Evolutionary conservation across 176 grass and related monocot genomes (phyloP).

Genomic region (Ampelocalamus luodianensis): DNA sequence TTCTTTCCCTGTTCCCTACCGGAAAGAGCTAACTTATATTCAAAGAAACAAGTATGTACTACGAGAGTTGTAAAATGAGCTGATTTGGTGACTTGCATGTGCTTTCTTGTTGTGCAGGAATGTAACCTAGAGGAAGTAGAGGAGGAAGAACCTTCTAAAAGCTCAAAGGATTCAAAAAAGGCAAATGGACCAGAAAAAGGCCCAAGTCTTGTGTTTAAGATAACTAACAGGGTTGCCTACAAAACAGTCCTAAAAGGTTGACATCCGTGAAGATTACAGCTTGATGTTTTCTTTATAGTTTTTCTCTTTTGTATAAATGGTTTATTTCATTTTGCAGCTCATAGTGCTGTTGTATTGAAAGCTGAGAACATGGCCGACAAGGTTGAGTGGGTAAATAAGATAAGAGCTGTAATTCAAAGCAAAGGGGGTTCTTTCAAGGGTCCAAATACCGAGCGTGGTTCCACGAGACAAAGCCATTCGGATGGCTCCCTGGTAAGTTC

Average conservation of each 20-base stretch:
- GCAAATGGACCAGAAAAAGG: conserved; percentile 80
- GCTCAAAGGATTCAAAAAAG: conserved; percentile 89
- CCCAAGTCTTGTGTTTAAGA: conserved; percentile 82
- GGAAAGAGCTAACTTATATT: neutral
- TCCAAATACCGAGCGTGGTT: conserved; percentile 65
- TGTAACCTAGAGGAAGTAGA: conserved; percentile 97
- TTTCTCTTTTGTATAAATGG: conserved; percentile 25
- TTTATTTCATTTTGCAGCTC: conserved; percentile 62
- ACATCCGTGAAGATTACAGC: neutral
- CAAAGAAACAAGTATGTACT: conserved; percentile 17
- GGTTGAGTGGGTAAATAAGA: conserved; percentile 93
- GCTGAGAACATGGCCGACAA: conserved; percentile 90
- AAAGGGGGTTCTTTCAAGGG: conserved; percentile 70
- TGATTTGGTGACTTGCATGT: conserved; percentile 3
- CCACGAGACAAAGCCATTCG: conserved; percentile 73
- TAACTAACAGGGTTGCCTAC: conserved; percentile 91
- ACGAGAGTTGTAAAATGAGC: neutral
- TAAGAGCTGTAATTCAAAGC: conserved; percentile 75
- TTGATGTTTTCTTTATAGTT: neutral
- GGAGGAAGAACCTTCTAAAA: conserved; percentile 88
- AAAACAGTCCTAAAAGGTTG: conserved; percentile 98
- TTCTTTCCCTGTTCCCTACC: neutral
- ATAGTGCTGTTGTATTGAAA: conserved; percentile 87
- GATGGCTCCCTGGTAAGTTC: conserved; percentile 86
- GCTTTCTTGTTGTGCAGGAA: conserved; percentile 60